phyloP scores from a whole-genome alignment of 1,284 basidiomycete species.

The Coniferiporia weirii region DNA sequence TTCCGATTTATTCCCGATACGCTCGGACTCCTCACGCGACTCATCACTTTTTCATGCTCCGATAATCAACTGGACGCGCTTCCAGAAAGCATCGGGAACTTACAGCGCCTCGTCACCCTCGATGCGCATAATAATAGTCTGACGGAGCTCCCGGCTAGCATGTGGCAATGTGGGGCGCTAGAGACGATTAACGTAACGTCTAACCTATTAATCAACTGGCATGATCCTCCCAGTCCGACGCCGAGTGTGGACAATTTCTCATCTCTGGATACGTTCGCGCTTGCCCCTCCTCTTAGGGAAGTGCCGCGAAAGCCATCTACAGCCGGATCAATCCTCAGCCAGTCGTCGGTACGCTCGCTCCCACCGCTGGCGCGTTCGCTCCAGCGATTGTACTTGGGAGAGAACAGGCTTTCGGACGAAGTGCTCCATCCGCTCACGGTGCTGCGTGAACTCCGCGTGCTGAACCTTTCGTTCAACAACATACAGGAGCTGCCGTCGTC shows the following conservation, averaged over 20 bases:
- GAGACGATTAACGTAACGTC: slow-evolving; percentile 82
- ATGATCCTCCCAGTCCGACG: slow-evolving; percentile 46
- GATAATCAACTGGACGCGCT: slow-evolving; percentile 84
- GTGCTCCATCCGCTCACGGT: slow-evolving; percentile 71
- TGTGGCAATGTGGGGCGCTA: slow-evolving; percentile 86
- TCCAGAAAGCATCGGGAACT: slow-evolving; percentile 72
- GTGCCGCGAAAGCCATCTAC: slow-evolving; percentile 43
- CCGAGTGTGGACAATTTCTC: slow-evolving; percentile 9
- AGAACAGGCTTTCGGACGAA: slow-evolving; percentile 87
- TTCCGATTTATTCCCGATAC: slow-evolving; percentile 83
- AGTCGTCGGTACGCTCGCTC: slow-evolving; percentile 28
- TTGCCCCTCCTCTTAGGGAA: slow-evolving; percentile 4
- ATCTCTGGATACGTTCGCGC: neutral
- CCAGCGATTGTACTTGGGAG: slow-evolving; percentile 79
- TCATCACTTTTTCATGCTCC: slow-evolving; percentile 78
- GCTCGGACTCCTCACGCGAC: slow-evolving; percentile 66
- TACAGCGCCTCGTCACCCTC: slow-evolving; percentile 73
- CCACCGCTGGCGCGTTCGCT: slow-evolving; percentile 73
- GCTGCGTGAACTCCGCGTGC: slow-evolving; percentile 71
- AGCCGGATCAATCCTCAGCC: slow-evolving; percentile 27
- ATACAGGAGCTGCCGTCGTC: slow-evolving; percentile 83
- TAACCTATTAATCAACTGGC: slow-evolving; percentile 78
- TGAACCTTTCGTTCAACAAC: slow-evolving; percentile 96
- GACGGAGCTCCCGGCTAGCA: slow-evolving; percentile 63
- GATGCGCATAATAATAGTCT: slow-evolving; percentile 94